Conservation (phyloP, 805 yeast genomes). For the Metschnikowia colocasiae region DNA sequence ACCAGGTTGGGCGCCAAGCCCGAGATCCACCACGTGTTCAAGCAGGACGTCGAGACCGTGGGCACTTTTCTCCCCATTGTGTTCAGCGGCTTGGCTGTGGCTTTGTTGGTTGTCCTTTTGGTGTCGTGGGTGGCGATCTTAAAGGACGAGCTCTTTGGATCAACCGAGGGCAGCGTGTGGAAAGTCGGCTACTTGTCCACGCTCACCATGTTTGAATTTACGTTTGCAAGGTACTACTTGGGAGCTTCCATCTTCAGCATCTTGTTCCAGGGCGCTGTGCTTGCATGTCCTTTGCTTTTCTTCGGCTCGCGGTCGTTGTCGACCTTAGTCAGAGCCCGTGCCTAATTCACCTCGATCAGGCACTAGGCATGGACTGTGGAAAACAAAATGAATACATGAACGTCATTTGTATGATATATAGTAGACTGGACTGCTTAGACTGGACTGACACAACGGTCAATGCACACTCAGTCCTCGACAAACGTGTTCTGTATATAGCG, state of each 20-base stretch:
- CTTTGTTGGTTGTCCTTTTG: conserved; percentile 41
- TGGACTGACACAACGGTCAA: no score
- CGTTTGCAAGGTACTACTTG: conserved; percentile 56
- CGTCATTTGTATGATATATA: no score
- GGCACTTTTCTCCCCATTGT: conserved; percentile 48
- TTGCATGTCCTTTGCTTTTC: conserved; percentile 53
- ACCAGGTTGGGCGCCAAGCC: conserved; percentile 47
- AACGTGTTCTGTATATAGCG: conserved; percentile 54
- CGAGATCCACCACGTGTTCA: conserved; percentile 64
- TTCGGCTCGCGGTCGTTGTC: conserved; percentile 67
- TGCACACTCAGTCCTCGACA: conserved; percentile 29
- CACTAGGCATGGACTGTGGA: no score
- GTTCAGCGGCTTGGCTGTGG: conserved; percentile 45
- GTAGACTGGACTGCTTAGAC: no score
- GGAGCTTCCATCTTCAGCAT: conserved; percentile 60
- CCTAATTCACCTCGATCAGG: no score
- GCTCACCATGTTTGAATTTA: conserved; percentile 48
- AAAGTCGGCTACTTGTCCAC: conserved; percentile 45
- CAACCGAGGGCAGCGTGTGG: conserved; percentile 22
- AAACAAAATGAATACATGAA: neutral
- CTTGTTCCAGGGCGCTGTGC: conserved; percentile 42
- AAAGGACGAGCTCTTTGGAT: conserved; percentile 28
- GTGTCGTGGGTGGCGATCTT: conserved; percentile 38
- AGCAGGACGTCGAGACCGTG: conserved; percentile 49
- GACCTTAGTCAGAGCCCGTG: conserved; percentile 34